Base-by-base conservation (phyloP, 495 filamentous ascomycete genomes). In the Daldinia grandis region DNA sequence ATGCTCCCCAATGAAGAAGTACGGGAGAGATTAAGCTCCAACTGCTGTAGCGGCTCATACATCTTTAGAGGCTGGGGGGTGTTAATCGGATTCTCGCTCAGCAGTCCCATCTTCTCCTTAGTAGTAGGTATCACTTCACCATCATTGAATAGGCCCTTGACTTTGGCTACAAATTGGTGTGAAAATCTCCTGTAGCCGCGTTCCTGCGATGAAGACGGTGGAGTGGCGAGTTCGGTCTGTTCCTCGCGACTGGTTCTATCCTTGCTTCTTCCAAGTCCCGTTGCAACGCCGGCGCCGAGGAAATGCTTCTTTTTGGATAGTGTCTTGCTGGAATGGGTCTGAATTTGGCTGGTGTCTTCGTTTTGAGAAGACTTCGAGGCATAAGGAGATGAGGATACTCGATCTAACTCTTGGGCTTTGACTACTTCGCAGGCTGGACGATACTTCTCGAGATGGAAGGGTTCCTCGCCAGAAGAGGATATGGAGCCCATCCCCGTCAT, bases 371-470 rank as follows among this genome's bases (percentile, higher is more conserved):
- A 15, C 24, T 30, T 24, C 19, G 19, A 19, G 9, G 24, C 24
- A 5, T 8, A 10, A 56, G 25, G 25, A 8, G 38, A 57, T 5
- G n/a, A 12, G 7, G 50, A 62, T 5, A 21, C n/a, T 24, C 51
- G 3, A 0, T 40, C 15, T n/a, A 5, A n/a, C 40, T 63, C 59
- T 15, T 2, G 31, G n/a, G 31, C 59, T 21, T 31, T 27, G 15
- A 42, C 58, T 53, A 40, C 17, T n/a, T 62, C 19, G 14, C 30
- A 38, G 8, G 59, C 42, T 2, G 54, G 35, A n/a, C 49, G 14
- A 53, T 53, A 69, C 24, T 69, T 62, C 38, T 63, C 33, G 25
- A 69, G 66, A 28, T 42, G 10, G 40, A 69, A 58, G 8, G 30
- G 42, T 5, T 12, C 66, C 15, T 69, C 53, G 7, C 31, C 15